A percentile compares a stretch with the other conserved stretches of the same genome.
Evolutionary conservation across 495 filamentous ascomycete species (phyloP).

Genomic region (Aspergillus cristatus): DNA sequence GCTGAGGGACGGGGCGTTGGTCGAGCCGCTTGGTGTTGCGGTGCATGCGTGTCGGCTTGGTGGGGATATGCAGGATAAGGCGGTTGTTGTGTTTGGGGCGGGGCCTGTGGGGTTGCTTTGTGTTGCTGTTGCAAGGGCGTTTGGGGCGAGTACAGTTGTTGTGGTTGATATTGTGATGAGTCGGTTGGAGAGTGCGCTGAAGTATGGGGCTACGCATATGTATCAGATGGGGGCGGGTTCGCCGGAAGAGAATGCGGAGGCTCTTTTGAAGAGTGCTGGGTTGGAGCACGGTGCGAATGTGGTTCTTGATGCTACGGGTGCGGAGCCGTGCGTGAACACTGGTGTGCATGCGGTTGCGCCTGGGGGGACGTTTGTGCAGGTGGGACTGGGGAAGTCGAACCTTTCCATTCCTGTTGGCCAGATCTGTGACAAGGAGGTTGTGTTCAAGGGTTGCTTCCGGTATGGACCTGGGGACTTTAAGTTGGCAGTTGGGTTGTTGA

Average conservation of each 20-base stretch:
- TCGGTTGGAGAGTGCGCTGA: constrained; percentile 56
- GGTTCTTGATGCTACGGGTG: constrained; percentile 72
- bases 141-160: constrained; percentile 60
- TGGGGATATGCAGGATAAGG: constrained; percentile 53
- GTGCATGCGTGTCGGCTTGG: constrained; percentile 68
- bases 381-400: constrained; percentile 66
- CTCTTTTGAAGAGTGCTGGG: constrained; percentile 31
- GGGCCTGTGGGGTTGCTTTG: constrained; percentile 76
- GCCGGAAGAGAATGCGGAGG: constrained; percentile 53
- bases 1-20: constrained; percentile 67
- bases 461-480: constrained; percentile 73
- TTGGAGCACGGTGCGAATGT: constrained; percentile 53
- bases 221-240: constrained; percentile 32
- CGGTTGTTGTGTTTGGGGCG: constrained; percentile 72
- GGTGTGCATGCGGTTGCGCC: constrained; percentile 56
- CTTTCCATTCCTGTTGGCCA: constrained; percentile 76
- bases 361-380: constrained; percentile 77
- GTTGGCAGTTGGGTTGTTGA: constrained; percentile 62
- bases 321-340: constrained; percentile 63
- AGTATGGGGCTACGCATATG: constrained; percentile 56
- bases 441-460: constrained; percentile 68
- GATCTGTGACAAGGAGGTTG: constrained; percentile 72
- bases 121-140: constrained; percentile 61
- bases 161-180: constrained; percentile 62
- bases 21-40: constrained; percentile 72